phyloP scores from a whole-genome alignment of 2,329 filamentous ascomycete species.

The Talaromyces sp. region DNA sequence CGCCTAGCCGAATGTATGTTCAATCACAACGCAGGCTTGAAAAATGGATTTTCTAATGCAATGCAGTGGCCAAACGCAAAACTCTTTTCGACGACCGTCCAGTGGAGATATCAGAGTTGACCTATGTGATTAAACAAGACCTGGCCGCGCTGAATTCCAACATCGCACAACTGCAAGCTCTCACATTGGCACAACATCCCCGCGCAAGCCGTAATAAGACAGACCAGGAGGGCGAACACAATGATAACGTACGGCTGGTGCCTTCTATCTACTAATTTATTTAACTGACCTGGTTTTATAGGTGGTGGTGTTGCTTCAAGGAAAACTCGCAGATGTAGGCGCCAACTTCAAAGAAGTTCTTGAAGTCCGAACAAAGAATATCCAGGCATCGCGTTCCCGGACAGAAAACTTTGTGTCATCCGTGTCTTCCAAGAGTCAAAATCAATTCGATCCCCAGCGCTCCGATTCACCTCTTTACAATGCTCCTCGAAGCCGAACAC shows the following conservation, averaged over 20 bases:
- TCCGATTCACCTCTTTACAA: conserved; percentile 85
- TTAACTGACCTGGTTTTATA: conserved; percentile 13
- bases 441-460: conserved; percentile 59
- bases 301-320: conserved; percentile 82
- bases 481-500: conserved; percentile 65
- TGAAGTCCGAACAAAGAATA: conserved; percentile 94
- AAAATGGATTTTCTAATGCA: neutral
- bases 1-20: conserved; percentile 71
- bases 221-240: conserved; percentile 89
- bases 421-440: conserved; percentile 72
- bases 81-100: conserved; percentile 96
- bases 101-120: conserved; percentile 94
- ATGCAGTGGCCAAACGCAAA: conserved; percentile 81
- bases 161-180: conserved; percentile 74
- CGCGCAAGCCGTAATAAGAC: conserved; percentile 44
- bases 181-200: conserved; percentile 74
- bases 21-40: neutral
- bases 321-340: conserved; percentile 85
- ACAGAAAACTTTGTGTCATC: conserved; percentile 96
- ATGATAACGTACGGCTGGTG: conserved; percentile 67
- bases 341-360: conserved; percentile 97
- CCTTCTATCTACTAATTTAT: neutral
- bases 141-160: conserved; percentile 80
- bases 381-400: conserved; percentile 83
- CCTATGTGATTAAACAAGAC: conserved; percentile 97